Conservation (phyloP, 345 rosid genomes). For the Pistacia vera region DNA sequence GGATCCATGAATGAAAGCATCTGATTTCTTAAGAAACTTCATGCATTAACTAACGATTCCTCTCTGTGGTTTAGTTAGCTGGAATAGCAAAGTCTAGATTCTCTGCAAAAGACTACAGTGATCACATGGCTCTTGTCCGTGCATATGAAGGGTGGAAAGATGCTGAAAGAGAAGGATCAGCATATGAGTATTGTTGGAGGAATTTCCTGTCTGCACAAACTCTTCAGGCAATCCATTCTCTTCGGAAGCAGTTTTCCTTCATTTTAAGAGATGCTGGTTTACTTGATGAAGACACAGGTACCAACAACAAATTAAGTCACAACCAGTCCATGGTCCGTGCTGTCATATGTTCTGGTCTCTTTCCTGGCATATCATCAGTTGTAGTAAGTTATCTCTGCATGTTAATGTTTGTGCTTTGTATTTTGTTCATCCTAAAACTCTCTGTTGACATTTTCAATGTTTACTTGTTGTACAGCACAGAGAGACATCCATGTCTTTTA, state of each 20-base stretch:
- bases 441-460: constrained; percentile 10
- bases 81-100: constrained; percentile 94
- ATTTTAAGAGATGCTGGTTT: constrained; percentile 87
- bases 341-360: constrained; percentile 91
- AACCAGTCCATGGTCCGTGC: constrained; percentile 92
- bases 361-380: constrained; percentile 94
- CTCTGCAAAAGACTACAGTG: constrained; percentile 98
- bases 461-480: constrained; percentile 61
- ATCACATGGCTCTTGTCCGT: constrained; percentile 98
- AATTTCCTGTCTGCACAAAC: constrained; percentile 96
- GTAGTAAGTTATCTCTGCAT: constrained; percentile 54
- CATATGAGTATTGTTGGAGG: constrained; percentile 97
- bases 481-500: constrained; percentile 93
- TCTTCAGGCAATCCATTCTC: constrained; percentile 94
- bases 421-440: neutral
- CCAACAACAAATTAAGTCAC: constrained; percentile 83
- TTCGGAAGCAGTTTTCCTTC: constrained; percentile 85
- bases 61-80: constrained; percentile 62
- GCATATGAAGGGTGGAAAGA: constrained; percentile 99
- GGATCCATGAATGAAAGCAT: constrained; percentile 1
- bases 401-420: neutral
- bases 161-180: constrained; percentile 94
- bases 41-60: constrained; percentile 15
- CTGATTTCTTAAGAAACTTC: neutral
- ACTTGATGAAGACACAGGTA: constrained; percentile 58